Evolutionary conservation across 1,284 basidiomycete species (phyloP).

Genomic region (Cryptococcus sp.): DNA sequence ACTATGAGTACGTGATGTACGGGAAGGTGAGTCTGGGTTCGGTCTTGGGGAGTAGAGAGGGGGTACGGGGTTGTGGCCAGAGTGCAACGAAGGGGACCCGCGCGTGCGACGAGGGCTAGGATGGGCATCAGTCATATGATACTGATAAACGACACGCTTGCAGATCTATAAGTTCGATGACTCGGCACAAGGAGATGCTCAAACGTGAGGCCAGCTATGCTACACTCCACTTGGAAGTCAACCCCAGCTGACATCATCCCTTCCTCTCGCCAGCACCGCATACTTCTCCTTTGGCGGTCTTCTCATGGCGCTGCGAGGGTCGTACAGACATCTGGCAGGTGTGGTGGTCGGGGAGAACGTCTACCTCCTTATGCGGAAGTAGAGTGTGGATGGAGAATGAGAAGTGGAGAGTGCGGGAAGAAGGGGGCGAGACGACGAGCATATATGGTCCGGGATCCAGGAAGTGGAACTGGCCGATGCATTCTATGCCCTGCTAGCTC

Average conservation of each 20-base stretch:
- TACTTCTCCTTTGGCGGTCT: slow-evolving; percentile 97
- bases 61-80: background rate
- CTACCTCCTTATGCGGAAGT: slow-evolving; percentile 83
- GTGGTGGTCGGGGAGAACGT: slow-evolving; percentile 91
- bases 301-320: slow-evolving; percentile 89
- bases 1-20: slow-evolving; percentile 99
- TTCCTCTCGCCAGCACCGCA: slow-evolving; percentile 63
- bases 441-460: background rate
- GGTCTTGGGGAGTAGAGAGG: background rate
- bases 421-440: background rate
- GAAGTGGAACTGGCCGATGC: background rate
- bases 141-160: background rate
- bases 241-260: background rate
- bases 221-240: background rate
- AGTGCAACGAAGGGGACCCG: background rate
- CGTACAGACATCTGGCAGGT: slow-evolving; percentile 85
- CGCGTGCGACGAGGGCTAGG: background rate
- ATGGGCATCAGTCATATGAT: no score
- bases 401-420: background rate
- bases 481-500: background rate
- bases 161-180: slow-evolving; percentile 97
- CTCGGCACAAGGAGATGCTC: slow-evolving; percentile 58
- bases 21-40: slow-evolving; percentile 68
- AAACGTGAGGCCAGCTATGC: slow-evolving; percentile 35
- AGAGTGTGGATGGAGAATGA: slow-evolving; percentile 31